Conservation (phyloP, 2,329 filamentous ascomycete species). For the Stenocarpella maydis region DNA sequence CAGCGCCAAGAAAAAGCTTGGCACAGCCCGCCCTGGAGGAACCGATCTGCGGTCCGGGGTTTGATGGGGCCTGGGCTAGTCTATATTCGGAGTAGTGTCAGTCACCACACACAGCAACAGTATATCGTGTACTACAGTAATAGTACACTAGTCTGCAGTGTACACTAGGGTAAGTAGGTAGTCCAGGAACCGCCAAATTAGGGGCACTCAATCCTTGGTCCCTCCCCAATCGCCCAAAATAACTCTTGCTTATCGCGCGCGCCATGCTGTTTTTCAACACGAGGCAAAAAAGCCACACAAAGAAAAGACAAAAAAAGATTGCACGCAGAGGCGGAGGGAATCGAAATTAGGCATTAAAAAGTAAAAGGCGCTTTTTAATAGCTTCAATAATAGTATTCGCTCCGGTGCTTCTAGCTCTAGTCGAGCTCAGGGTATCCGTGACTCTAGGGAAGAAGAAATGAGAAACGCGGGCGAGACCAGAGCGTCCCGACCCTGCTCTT, state of each 20-base stretch:
- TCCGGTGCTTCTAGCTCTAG: not conserved
- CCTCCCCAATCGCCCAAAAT: constrained; percentile 10
- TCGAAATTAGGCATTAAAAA: not conserved
- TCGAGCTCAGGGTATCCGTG: constrained; percentile 10
- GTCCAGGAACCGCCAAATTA: not conserved
- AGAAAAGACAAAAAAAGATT: not conserved
- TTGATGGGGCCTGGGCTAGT: not conserved
- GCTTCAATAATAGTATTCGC: not conserved
- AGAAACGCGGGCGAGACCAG: too few relatives aligned
- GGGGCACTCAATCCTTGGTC: not conserved
- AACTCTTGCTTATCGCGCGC: constrained; percentile 15
- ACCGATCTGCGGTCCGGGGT: constrained; percentile 10
- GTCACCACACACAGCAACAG: too few relatives aligned
- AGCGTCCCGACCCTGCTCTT: not conserved
- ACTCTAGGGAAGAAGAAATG: not conserved
- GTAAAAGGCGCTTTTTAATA: not conserved
- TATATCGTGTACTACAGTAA: too few relatives aligned
- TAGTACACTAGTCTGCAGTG: too few relatives aligned
- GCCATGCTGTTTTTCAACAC: not conserved
- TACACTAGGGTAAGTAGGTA: too few relatives aligned
- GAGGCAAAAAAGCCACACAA: too few relatives aligned
- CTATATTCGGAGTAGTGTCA: too few relatives aligned
- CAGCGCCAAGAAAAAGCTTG: constrained; percentile 12
- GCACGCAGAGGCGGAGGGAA: not conserved
- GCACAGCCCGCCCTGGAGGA: constrained; percentile 18